Base-by-base conservation (phyloP, 306 rosid species). In the Biancaea sappan region DNA sequence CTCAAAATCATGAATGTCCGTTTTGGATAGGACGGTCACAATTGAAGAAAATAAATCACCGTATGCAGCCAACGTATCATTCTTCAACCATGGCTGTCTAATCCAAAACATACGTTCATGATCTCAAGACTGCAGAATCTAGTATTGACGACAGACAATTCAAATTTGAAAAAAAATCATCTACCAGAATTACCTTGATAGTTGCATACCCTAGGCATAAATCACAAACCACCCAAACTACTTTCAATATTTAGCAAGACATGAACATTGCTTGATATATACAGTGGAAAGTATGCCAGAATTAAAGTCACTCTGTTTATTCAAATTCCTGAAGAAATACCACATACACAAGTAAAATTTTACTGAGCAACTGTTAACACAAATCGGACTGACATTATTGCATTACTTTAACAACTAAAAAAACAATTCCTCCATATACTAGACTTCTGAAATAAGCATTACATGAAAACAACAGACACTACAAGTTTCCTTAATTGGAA, bases 361-460 rank as follows among this genome's bases (percentile, higher is more conserved):
- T 28, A 40, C 3, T 29, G 8, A 28, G 34, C 51, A 64, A 38
- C 22, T 59, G 12, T 53, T 26, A 70, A 70, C 71, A 37, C 14
- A 40, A 21, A 29, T 3, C 14, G 15, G 47, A 51, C 35, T 48
- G 74, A 56, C 40, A 19, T 79, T 58, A 64, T 54, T 68, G 40
- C 72, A 74, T 37, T 6, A 22, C 18, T 68, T 53, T n/a, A 51
- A 52, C 59, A 62, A 24, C 37, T 35, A 8, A 24, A 71, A 29
- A n/a, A 21, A 59, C 12, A 69, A 43, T 41, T 41, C 66, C 32
- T 4, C 16, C 18, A 50, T 44, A 48, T 65, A 61, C 37, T 40
- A 54, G n/a, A 32, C 37, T 61, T 69, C 38, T 22, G 26, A 67
- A 26, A 22, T 66, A n/a, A 50, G 64, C 32, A 52, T 28, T 34